phyloP scores from a whole-genome alignment of 345 rosid genomes.

The Lagerstroemia speciosa region DNA sequence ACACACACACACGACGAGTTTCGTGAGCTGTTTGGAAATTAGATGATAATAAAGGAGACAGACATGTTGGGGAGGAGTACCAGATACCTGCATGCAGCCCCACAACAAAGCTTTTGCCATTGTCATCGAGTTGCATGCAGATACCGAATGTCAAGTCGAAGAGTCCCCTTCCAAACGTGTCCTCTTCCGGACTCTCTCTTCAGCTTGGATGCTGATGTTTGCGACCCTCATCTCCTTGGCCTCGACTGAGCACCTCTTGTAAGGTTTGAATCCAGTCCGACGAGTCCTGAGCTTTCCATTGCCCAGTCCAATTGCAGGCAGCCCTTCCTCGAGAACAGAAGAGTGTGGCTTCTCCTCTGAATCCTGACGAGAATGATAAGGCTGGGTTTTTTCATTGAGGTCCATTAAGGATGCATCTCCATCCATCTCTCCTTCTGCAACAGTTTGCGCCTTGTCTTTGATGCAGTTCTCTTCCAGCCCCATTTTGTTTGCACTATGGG shows the following conservation, averaged over 20 bases:
- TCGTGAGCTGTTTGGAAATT: constrained; percentile 24
- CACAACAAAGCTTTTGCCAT: constrained; percentile 19
- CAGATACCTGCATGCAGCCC: constrained; percentile 17
- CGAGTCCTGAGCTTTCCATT: constrained; percentile 42
- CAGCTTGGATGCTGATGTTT: constrained; percentile 37
- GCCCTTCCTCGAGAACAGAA: constrained; percentile 28
- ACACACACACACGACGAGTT: constrained; percentile 39
- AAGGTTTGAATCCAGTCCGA: constrained; percentile 84
- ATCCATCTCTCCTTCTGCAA: constrained; percentile 21
- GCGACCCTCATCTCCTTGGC: constrained; percentile 48
- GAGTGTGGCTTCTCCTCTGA: constrained; percentile 25
- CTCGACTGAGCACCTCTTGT: constrained; percentile 82
- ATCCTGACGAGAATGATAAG: constrained; percentile 21
- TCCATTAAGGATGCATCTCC: constrained; percentile 28
- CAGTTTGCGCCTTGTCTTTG: constrained; percentile 30
- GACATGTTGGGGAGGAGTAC: constrained; percentile 13
- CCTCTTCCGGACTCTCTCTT: constrained; percentile 72
- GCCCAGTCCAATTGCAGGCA: constrained; percentile 47
- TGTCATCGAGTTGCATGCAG: constrained; percentile 21
- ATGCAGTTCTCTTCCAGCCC: constrained; percentile 13
- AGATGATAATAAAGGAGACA: constrained; percentile 16
- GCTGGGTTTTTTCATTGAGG: constrained; percentile 33
- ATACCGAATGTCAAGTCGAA: constrained; percentile 30
- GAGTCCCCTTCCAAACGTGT: constrained; percentile 71
- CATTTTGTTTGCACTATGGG: constrained; percentile 23